phyloP scores from a whole-genome alignment of 164 flowering plant species.

The Brasenia schreberi region DNA sequence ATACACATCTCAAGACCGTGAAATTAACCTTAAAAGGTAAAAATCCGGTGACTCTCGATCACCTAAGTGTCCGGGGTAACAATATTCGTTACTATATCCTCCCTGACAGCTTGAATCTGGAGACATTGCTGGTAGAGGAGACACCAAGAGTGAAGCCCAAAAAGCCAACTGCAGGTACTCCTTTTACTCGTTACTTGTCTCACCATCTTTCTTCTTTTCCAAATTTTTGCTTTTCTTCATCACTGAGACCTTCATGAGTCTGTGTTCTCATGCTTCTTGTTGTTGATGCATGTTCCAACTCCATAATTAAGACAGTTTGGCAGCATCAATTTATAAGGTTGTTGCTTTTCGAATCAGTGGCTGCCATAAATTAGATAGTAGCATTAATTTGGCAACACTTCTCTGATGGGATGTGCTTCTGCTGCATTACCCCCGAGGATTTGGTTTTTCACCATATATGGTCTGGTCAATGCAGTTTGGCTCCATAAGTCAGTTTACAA shows the following conservation, averaged over 20 bases:
- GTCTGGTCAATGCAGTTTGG: too few relatives aligned
- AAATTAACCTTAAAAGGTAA: constrained; percentile 78
- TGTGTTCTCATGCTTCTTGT: background rate
- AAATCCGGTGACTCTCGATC: constrained; percentile 78
- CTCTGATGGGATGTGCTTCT: background rate
- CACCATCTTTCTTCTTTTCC: background rate
- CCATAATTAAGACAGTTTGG: background rate
- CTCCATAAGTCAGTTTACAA: too few relatives aligned
- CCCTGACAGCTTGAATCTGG: constrained; percentile 87
- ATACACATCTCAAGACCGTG: constrained; percentile 83
- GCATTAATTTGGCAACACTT: background rate
- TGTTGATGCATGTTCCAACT: background rate
- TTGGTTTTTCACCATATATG: background rate
- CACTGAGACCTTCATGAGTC: background rate
- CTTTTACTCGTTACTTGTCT: background rate
- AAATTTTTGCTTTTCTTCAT: background rate
- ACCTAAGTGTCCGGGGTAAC: constrained; percentile 86
- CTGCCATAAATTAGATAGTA: background rate
- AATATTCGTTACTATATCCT: constrained; percentile 81
- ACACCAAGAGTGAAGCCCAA: constrained; percentile 88
- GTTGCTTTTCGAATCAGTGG: too few relatives aligned
- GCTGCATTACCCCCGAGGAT: background rate
- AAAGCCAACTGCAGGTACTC: constrained; percentile 77
- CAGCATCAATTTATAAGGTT: background rate
- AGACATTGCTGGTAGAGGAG: constrained; percentile 81